Conservation (phyloP, 2,329 filamentous ascomycete genomes). For the Alternaria sp. region DNA sequence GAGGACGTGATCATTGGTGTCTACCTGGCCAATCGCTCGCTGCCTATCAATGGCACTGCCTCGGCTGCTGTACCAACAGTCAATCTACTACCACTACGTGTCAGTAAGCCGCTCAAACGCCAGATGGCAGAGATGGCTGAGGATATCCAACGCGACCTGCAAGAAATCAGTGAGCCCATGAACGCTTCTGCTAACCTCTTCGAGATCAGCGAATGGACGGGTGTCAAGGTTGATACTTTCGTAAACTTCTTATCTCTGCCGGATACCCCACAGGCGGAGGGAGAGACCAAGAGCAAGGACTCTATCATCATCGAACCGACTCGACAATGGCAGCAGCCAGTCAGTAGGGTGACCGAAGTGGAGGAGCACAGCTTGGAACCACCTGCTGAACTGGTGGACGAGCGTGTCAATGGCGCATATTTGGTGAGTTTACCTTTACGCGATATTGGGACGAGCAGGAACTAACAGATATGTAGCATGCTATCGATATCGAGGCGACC, state of each 20-base stretch:
- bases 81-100: constrained; percentile 75
- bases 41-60: constrained; percentile 58
- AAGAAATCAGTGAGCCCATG: constrained; percentile 62
- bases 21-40: constrained; percentile 79
- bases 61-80: constrained; percentile 71
- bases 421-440: constrained; percentile 43
- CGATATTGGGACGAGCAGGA: constrained; percentile 31
- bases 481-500: constrained; percentile 63
- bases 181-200: constrained; percentile 68
- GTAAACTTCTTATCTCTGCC: constrained; percentile 79
- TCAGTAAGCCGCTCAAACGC: constrained; percentile 49
- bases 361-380: constrained; percentile 12
- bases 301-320: constrained; percentile 25
- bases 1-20: constrained; percentile 71
- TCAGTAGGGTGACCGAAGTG: constrained; percentile 24
- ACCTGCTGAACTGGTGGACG: constrained; percentile 28
- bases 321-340: constrained; percentile 22
- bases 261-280: constrained; percentile 30
- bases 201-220: constrained; percentile 79
- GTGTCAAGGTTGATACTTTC: constrained; percentile 71
- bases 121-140: constrained; percentile 60
- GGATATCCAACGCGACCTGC: constrained; percentile 71
- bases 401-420: constrained; percentile 39
- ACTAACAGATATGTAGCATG: constrained; percentile 49
- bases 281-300: not conserved